Evolutionary conservation across 1,139 yeast species (phyloP).

Genomic region (Barnettozyma hawaiiensis): DNA sequence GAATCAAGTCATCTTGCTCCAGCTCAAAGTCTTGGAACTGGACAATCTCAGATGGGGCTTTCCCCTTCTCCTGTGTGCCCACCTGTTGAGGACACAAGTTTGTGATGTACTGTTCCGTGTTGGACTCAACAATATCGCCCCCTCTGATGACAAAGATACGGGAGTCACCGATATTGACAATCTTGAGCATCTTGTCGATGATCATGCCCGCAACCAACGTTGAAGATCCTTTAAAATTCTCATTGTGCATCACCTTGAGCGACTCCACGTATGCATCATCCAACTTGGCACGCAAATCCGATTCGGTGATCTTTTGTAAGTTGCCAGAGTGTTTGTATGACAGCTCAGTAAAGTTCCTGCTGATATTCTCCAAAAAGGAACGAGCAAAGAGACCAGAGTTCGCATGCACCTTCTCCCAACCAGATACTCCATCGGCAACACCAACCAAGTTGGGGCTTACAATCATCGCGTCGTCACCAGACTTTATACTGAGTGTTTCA

Average conservation of each 20-base stretch:
- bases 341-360: slow-evolving; percentile 36
- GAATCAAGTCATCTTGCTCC: slow-evolving; percentile 38
- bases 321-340: slow-evolving; percentile 17
- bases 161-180: slow-evolving; percentile 54
- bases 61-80: slow-evolving; percentile 41
- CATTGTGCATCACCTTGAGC: slow-evolving; percentile 48
- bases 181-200: slow-evolving; percentile 39
- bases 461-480: slow-evolving; percentile 61
- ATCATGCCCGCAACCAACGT: slow-evolving; percentile 49
- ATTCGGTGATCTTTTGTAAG: slow-evolving; percentile 11
- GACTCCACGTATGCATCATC: slow-evolving; percentile 50
- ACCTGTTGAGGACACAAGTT: slow-evolving; percentile 51
- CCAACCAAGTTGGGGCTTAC: slow-evolving; percentile 51
- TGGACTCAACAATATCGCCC: slow-evolving; percentile 40
- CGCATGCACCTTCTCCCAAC: slow-evolving; percentile 47
- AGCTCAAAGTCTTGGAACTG: slow-evolving; percentile 42
- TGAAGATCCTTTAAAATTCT: slow-evolving; percentile 46
- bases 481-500: slow-evolving; percentile 48
- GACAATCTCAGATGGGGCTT: slow-evolving; percentile 46
- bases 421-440: slow-evolving; percentile 58
- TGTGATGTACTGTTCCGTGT: slow-evolving; percentile 44
- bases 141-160: slow-evolving; percentile 45
- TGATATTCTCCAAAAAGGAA: slow-evolving; percentile 48
- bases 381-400: slow-evolving; percentile 52
- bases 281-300: slow-evolving; percentile 24